These are phyloP conservation scores for Umbelopsis sp. DNA, from an alignment of 192 early-diverging fungal species.

Conservation along the genomic window DNA sequence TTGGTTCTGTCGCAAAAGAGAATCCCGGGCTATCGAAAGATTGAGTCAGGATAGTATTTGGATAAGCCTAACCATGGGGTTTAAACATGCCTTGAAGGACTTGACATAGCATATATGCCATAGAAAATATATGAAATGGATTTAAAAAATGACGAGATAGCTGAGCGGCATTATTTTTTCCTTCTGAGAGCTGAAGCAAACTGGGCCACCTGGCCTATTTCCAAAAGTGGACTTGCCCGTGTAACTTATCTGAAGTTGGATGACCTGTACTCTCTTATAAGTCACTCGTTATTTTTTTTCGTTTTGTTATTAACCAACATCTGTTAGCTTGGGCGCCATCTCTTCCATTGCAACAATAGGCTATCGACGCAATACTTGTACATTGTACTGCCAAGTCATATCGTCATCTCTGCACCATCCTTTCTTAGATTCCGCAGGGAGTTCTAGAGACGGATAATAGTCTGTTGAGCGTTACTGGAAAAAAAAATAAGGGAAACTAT, in stretches of 20 bases:
- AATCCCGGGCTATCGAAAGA: neutral
- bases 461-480: neutral
- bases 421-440: slow-evolving; percentile 14
- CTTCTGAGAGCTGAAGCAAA: neutral
- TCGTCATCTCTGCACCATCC: slow-evolving; percentile 3
- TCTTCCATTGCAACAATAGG: slow-evolving; percentile 4
- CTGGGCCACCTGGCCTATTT: slow-evolving; percentile 19
- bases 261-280: slow-evolving; percentile 11
- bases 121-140: no score
- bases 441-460: slow-evolving; percentile 15
- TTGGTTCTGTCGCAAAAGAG: neutral
- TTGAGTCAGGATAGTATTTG: neutral
- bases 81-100: no score
- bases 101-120: no score
- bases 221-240: slow-evolving; percentile 14
- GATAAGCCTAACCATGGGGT: no score
- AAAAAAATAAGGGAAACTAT: neutral
- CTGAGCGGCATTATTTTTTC: neutral
- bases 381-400: neutral
- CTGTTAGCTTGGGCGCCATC: slow-evolving; percentile 11
- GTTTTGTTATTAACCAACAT: slow-evolving; percentile 19
- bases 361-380: neutral
- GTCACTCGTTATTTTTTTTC: slow-evolving; percentile 21
- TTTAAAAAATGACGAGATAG: no score
- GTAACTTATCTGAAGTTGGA: slow-evolving; percentile 20